Evolutionary conservation across 495 filamentous ascomycete genomes (phyloP).

Genomic region (Penicillium manginii): DNA sequence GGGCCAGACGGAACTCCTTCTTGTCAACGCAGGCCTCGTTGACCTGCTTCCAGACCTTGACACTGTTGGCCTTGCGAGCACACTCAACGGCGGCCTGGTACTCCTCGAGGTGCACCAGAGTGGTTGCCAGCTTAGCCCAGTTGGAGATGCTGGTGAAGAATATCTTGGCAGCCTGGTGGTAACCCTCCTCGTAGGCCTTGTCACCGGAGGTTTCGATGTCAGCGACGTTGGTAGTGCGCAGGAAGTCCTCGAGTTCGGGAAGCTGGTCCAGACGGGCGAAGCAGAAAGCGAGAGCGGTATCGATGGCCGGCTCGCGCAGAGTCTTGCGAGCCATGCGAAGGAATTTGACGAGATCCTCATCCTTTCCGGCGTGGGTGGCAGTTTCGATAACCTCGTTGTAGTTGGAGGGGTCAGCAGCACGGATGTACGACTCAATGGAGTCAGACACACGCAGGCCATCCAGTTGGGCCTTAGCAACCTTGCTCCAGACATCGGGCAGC

Average conservation of each 20-base stretch:
- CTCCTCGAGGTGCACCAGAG: conserved; percentile 91
- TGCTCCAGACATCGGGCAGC: conserved; percentile 97
- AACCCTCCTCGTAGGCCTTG: conserved; percentile 94
- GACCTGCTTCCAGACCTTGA: conserved; percentile 99
- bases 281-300: conserved; percentile 91
- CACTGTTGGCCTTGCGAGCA: conserved; percentile 98
- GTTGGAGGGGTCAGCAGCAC: conserved; percentile 89
- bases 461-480: conserved; percentile 96
- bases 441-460: conserved; percentile 94
- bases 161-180: conserved; percentile 96
- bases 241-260: conserved; percentile 93
- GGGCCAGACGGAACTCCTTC: conserved; percentile 98
- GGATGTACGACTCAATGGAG: conserved; percentile 95
- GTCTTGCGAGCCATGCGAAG: conserved; percentile 97
- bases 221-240: conserved; percentile 91
- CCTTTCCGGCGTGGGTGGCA: conserved; percentile 93
- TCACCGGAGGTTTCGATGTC: conserved; percentile 95
- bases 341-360: conserved; percentile 96
- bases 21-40: conserved; percentile 95
- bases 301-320: conserved; percentile 89
- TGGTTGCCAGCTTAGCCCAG: conserved; percentile 98
- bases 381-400: conserved; percentile 96
- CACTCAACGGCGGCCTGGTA: conserved; percentile 99
- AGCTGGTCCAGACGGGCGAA: conserved; percentile 91
- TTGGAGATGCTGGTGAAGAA: conserved; percentile 99